Percentiles rank a stretch among this genome's conserved stretches.
Conservation (phyloP, 192 early-diverging fungal species). For the Entomortierella chlamydospora region DNA sequence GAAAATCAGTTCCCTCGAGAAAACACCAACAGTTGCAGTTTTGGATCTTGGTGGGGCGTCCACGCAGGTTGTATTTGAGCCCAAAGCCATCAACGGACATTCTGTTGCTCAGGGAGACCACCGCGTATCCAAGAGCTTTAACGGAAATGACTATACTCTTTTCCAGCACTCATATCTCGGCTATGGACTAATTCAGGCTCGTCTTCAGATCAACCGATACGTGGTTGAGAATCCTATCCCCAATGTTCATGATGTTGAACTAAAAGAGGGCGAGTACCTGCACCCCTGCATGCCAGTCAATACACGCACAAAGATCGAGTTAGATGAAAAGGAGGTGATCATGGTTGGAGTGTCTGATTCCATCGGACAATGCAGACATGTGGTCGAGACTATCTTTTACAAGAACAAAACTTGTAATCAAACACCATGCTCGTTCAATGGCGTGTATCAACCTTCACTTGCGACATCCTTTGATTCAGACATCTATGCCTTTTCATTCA, state of each 20-base stretch:
- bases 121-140: slow-evolving; percentile 76
- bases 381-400: slow-evolving; percentile 78
- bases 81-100: slow-evolving; percentile 56
- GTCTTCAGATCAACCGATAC: slow-evolving; percentile 74
- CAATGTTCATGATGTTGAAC: slow-evolving; percentile 7
- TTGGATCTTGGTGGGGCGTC: slow-evolving; percentile 98
- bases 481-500: slow-evolving; percentile 96
- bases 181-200: slow-evolving; percentile 91
- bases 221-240: slow-evolving; percentile 47
- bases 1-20: slow-evolving; percentile 66
- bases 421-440: slow-evolving; percentile 89
- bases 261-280: slow-evolving; percentile 58
- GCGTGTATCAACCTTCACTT: slow-evolving; percentile 91
- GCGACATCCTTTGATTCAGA: slow-evolving; percentile 76
- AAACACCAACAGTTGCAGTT: slow-evolving; percentile 80
- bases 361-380: slow-evolving; percentile 59
- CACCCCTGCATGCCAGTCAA: slow-evolving; percentile 62
- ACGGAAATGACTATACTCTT: slow-evolving; percentile 77
- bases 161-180: slow-evolving; percentile 97
- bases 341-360: slow-evolving; percentile 71
- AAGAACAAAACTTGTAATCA: slow-evolving; percentile 72
- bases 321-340: slow-evolving; percentile 36
- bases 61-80: slow-evolving; percentile 98
- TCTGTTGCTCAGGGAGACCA: slow-evolving; percentile 76
- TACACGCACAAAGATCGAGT: slow-evolving; percentile 9